Evolutionary conservation across 352 stramenopile species (phyloP).

Genomic region (Globisporangium viniferum): DNA sequence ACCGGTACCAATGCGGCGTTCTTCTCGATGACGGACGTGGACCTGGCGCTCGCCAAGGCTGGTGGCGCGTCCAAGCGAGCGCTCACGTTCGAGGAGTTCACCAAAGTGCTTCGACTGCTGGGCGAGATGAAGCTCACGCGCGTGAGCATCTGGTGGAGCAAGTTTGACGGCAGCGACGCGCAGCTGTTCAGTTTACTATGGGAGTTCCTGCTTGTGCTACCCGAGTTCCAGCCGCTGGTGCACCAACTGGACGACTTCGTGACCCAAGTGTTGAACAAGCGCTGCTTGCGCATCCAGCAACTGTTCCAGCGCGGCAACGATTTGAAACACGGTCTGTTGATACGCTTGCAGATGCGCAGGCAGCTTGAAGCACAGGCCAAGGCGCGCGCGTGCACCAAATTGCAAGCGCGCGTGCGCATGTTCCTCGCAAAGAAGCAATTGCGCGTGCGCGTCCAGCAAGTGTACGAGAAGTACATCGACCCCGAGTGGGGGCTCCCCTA

Average conservation of each 20-base stretch:
- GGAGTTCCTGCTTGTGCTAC: conserved; percentile 34
- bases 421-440: conserved; percentile 33
- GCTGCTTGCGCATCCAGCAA: conserved; percentile 30
- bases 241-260: conserved; percentile 16
- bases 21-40: conserved; percentile 54
- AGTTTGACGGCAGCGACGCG: conserved; percentile 35
- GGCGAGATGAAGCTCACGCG: conserved; percentile 31
- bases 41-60: conserved; percentile 57
- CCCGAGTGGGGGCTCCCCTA: conserved; percentile 58
- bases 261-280: conserved; percentile 21
- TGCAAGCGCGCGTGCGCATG: conserved; percentile 34
- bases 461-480: conserved; percentile 77
- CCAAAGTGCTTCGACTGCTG: conserved; percentile 26
- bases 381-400: conserved; percentile 20
- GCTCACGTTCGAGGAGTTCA: conserved; percentile 46
- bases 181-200: conserved; percentile 45
- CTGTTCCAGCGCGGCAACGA: conserved; percentile 26
- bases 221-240: conserved; percentile 24
- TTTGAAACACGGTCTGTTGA: conserved; percentile 22
- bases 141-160: conserved; percentile 44
- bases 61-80: conserved; percentile 42
- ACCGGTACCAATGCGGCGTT: conserved; percentile 20
- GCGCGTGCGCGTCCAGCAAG: conserved; percentile 29
- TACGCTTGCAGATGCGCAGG: conserved; percentile 20
- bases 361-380: conserved; percentile 18